phyloP scores from a whole-genome alignment of 2,329 filamentous ascomycete species.

The Curvularia spicifera region DNA sequence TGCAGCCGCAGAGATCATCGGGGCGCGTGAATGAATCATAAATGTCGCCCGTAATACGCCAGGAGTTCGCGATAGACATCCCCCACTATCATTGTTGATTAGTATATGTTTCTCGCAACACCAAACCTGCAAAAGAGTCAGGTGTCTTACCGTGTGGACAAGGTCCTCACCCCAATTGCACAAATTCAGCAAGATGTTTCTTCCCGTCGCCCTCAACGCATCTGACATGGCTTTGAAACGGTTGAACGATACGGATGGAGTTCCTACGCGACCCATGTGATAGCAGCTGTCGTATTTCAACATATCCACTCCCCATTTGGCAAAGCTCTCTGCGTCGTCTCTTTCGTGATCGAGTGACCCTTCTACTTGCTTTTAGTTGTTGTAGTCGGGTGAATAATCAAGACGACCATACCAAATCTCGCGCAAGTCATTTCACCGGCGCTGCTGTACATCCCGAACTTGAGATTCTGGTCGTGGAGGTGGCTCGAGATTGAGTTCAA shows the following conservation, averaged over 20 bases:
- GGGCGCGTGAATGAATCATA: constrained; percentile 41
- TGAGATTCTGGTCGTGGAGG: constrained; percentile 55
- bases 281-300: constrained; percentile 50
- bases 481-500: constrained; percentile 60
- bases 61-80: constrained; percentile 44
- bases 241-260: constrained; percentile 34
- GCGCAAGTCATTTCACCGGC: constrained; percentile 62
- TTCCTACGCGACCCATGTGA: constrained; percentile 37
- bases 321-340: constrained; percentile 37
- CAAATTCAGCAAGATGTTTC: constrained; percentile 37
- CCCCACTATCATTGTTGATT: constrained; percentile 36
- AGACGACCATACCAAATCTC: constrained; percentile 54
- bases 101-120: neutral
- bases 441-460: constrained; percentile 68
- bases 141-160: constrained; percentile 32
- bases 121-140: neutral
- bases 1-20: constrained; percentile 37
- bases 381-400: neutral
- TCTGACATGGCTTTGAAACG: constrained; percentile 39
- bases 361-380: constrained; percentile 18
- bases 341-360: constrained; percentile 37
- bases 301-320: constrained; percentile 46
- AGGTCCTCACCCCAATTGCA: constrained; percentile 48
- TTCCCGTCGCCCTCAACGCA: constrained; percentile 31
- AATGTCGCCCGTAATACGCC: constrained; percentile 43